Base-by-base conservation (phyloP, 2,329 filamentous ascomycete species). In the Epichloe uncinata region DNA sequence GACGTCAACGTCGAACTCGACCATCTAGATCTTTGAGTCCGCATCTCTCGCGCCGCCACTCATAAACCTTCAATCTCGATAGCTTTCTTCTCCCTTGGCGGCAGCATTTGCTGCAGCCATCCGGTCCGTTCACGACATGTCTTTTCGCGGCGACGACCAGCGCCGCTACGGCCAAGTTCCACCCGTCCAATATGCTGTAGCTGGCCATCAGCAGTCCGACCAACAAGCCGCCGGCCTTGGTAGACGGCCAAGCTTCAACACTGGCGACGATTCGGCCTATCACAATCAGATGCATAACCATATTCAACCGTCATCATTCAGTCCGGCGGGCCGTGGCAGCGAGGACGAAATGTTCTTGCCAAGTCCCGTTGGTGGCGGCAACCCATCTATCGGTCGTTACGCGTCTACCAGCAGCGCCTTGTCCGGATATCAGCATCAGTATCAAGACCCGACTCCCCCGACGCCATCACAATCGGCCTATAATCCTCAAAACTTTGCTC, bases 241-340 rank as follows among this genome's bases (percentile, higher is more conserved):
- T 42, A 74, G 85, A 56, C 76, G 79, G 55, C 76, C 79, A 45
- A 91, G 84, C 70, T 89, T 87, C 70, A 82, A 88, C 64, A 79
- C 75, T 56, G 85, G 84, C 55, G 87, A 93, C 64, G 85, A 91
- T 63, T 71, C 73, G 45, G 67, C 70, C 45, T 78, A 81, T 57
- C 73, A 77, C 57, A 61, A 67, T 48, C 62, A 61, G 47, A 59
- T 63, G 47, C 55, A 63, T 41, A 59, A 63, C 48, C 55, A 63
- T 40, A 55, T 55, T 16, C 49, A 47, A 18, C 26, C 37, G 5
- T n/a, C 48, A 20, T 52, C 47, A 18, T 38, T 44, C 18, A 49
- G 48, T n/a, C 53, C 42, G 1, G 48, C 36, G 6, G 47, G n/a
- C n/a, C 49, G 43, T 33, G 15, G 42, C 43, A 56, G 60, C 54